Evolutionary conservation across 495 filamentous ascomycete genomes (phyloP).

Genomic region (Daldinia decipiens): DNA sequence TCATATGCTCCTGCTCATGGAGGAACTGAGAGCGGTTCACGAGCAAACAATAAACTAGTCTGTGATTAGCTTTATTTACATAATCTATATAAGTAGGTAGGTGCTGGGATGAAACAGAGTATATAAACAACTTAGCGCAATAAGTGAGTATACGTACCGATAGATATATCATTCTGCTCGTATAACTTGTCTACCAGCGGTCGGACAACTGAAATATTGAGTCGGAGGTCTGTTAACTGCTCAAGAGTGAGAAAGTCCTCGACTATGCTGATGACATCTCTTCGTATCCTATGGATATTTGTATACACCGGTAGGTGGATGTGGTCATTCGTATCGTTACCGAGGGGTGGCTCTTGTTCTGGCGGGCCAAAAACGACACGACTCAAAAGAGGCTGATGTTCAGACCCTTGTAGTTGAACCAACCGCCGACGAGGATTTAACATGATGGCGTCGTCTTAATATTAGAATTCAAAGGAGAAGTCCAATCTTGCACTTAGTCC

Average conservation of each 20-base stretch:
- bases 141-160: conserved; percentile 54
- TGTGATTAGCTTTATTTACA: conserved; percentile 13
- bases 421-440: conserved; percentile 28
- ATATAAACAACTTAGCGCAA: background rate
- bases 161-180: conserved; percentile 73
- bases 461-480: conserved; percentile 3
- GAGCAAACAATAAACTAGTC: conserved; percentile 69
- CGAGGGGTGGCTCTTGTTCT: conserved; percentile 39
- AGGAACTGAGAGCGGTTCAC: conserved; percentile 77
- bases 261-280: conserved; percentile 62
- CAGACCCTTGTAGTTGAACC: conserved; percentile 34
- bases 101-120: background rate
- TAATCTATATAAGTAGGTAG: background rate
- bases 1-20: conserved; percentile 70
- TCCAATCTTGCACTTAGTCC: background rate
- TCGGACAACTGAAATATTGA: conserved; percentile 74
- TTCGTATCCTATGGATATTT: conserved; percentile 63
- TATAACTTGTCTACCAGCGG: conserved; percentile 77
- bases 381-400: conserved; percentile 47
- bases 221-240: conserved; percentile 72
- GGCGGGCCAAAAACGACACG: conserved; percentile 27
- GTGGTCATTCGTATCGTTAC: conserved; percentile 49
- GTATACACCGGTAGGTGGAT: conserved; percentile 62
- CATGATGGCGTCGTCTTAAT: conserved; percentile 22
- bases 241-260: conserved; percentile 68